These are phyloP conservation scores for Vickermania spadyakhi DNA, from an alignment of 208 protist species.

Conservation along the genomic window DNA sequence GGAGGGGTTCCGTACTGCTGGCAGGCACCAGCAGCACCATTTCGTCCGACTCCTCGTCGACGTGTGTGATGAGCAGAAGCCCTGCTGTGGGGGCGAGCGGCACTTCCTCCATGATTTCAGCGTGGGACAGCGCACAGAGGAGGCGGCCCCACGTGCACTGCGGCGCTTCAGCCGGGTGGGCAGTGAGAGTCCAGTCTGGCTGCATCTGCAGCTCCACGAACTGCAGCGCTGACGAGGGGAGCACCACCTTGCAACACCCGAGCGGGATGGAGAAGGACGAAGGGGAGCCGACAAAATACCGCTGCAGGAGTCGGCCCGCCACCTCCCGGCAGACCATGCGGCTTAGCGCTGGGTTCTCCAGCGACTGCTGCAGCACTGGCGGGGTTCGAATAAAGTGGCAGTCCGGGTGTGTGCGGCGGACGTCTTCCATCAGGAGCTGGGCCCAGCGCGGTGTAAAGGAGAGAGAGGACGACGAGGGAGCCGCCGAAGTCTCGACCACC, in stretches of 20 bases:
- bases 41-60: constrained; percentile 72
- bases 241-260: constrained; percentile 66
- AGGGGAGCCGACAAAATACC: constrained; percentile 65
- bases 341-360: not conserved
- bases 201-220: constrained; percentile 33
- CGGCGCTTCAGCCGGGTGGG: constrained; percentile 13
- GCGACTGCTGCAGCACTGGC: constrained; percentile 8
- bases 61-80: constrained; percentile 40
- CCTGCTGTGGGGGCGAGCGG: constrained; percentile 64
- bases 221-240: constrained; percentile 29
- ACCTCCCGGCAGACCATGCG: too few relatives aligned
- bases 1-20: constrained; percentile 28
- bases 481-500: constrained; percentile 35
- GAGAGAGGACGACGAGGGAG: not conserved
- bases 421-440: constrained; percentile 13
- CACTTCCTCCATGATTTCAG: constrained; percentile 64
- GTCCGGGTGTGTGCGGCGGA: constrained; percentile 60
- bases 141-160: constrained; percentile 13
- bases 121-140: constrained; percentile 75
- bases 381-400: constrained; percentile 42
- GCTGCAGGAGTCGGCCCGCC: constrained; percentile 14
- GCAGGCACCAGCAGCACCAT: constrained; percentile 54
- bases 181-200: not conserved
- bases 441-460: not conserved
- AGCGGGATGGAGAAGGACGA: constrained; percentile 23